These are phyloP conservation scores for Verticillium nubilum DNA, from an alignment of 2,329 filamentous ascomycete species.

Conservation along the genomic window DNA sequence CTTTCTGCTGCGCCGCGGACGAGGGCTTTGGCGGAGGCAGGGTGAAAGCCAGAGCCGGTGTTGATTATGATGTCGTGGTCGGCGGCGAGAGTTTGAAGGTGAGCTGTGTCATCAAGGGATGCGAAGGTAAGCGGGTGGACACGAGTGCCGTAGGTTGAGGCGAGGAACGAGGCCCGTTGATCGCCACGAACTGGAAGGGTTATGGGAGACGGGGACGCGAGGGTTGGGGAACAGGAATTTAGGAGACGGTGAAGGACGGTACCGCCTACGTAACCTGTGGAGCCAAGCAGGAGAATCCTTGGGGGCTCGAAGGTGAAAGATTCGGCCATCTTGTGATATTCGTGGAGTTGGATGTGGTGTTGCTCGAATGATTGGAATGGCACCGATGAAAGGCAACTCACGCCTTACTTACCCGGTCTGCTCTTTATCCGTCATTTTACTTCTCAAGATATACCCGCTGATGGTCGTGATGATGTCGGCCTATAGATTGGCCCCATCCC, in stretches of 20 bases:
- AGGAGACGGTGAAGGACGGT: slow-evolving; percentile 12
- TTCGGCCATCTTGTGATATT: too few relatives aligned
- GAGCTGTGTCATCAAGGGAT: slow-evolving; percentile 8
- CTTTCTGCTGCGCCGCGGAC: slow-evolving; percentile 17
- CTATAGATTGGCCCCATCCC: neutral
- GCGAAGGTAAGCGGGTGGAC: slow-evolving; percentile 5
- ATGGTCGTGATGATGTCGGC: too few relatives aligned
- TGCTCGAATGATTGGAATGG: too few relatives aligned
- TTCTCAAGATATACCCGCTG: too few relatives aligned
- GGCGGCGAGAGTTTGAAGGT: slow-evolving; percentile 6
- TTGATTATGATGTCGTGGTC: slow-evolving; percentile 28
- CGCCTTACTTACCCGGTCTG: too few relatives aligned
- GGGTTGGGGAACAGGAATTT: neutral
- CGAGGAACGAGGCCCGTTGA: slow-evolving; percentile 3
- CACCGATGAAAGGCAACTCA: too few relatives aligned
- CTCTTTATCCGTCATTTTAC: too few relatives aligned
- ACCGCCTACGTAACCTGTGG: slow-evolving; percentile 15
- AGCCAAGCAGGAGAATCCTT: slow-evolving; percentile 10
- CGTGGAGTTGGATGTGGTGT: too few relatives aligned
- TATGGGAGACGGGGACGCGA: slow-evolving; percentile 3
- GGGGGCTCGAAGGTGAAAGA: neutral
- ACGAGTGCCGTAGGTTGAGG: slow-evolving; percentile 4
- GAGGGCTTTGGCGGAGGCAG: slow-evolving; percentile 24
- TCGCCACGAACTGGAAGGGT: slow-evolving; percentile 4
- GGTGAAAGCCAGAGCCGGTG: slow-evolving; percentile 26